A percentile compares a stretch with the other conserved stretches of the same genome.
phyloP scores from a whole-genome alignment of 345 rosid genomes.

The Garcia nutans region DNA sequence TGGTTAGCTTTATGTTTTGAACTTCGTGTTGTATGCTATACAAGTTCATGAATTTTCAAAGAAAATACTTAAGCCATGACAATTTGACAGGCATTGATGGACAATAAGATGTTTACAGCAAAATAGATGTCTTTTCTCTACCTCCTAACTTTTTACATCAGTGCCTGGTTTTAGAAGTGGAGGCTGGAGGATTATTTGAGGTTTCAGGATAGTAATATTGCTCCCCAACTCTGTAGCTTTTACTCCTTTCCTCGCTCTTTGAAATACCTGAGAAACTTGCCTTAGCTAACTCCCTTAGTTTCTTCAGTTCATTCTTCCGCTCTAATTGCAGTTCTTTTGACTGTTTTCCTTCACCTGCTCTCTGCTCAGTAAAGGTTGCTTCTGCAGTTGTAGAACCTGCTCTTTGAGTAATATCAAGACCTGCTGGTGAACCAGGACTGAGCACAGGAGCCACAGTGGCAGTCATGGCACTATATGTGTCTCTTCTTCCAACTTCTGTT shows the following conservation, averaged over 20 bases:
- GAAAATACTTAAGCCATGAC: not conserved
- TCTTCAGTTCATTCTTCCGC: constrained; percentile 43
- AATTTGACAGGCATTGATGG: not conserved
- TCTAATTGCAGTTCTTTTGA: constrained; percentile 24
- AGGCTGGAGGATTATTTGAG: constrained; percentile 17
- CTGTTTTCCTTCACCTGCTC: constrained; percentile 23
- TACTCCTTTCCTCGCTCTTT: constrained; percentile 25
- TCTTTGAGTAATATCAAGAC: constrained; percentile 1
- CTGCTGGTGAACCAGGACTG: constrained; percentile 39
- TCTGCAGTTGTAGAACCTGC: constrained; percentile 16
- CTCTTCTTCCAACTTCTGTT: constrained; percentile 19
- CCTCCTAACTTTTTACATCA: constrained; percentile 1
- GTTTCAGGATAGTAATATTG: constrained; percentile 15
- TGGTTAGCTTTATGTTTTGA: too few species aligned
- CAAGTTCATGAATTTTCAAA: not conserved
- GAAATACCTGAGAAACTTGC: constrained; percentile 42
- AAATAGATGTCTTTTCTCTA: not conserved
- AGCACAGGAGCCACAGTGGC: constrained; percentile 51
- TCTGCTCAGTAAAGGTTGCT: constrained; percentile 9
- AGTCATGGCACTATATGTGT: constrained; percentile 29
- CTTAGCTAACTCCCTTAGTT: constrained; percentile 46
- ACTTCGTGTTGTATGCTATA: too few species aligned
- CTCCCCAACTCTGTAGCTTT: constrained; percentile 19
- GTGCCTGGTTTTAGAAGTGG: constrained; percentile 21
- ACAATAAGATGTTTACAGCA: not conserved